Evolutionary conservation across 345 rosid genomes (phyloP).

Genomic region (Gossypium thurberi): DNA sequence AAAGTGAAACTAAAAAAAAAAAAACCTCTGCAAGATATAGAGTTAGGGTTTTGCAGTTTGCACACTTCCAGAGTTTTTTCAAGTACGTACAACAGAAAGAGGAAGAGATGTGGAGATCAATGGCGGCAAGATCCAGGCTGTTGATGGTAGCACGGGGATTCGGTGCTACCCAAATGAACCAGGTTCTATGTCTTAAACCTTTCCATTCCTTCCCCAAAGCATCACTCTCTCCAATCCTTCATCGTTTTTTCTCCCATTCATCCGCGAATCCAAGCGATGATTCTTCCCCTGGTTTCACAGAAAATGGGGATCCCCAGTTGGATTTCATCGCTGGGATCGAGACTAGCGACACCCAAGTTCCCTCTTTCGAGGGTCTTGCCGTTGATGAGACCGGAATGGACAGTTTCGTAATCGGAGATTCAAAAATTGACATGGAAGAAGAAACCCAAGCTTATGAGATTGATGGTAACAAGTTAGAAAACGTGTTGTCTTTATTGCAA

Average conservation of each 20-base stretch:
- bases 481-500: constrained; percentile 56
- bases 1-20: not conserved
- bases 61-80: not conserved
- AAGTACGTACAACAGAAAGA: not conserved
- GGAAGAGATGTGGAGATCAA: constrained; percentile 50
- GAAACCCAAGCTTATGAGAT: constrained; percentile 23
- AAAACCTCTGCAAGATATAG: not conserved
- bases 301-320: constrained; percentile 14
- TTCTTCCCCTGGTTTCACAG: constrained; percentile 7
- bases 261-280: constrained; percentile 24
- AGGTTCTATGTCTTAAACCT: constrained; percentile 24
- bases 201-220: constrained; percentile 19
- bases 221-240: constrained; percentile 16
- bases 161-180: constrained; percentile 11
- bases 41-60: not conserved
- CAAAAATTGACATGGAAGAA: not conserved
- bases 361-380: constrained; percentile 4
- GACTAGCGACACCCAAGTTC: constrained; percentile 6
- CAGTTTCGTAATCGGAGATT: not conserved
- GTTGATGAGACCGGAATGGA: constrained; percentile 15
- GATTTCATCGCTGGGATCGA: not conserved
- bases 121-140: constrained; percentile 30
- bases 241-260: constrained; percentile 29
- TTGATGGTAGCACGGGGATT: constrained; percentile 26
- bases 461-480: constrained; percentile 26